Evolutionary conservation across 306 rosid genomes (phyloP), one percentile per base, ranked within the genome.

Genomic region (Dryas octopetala): DNA sequence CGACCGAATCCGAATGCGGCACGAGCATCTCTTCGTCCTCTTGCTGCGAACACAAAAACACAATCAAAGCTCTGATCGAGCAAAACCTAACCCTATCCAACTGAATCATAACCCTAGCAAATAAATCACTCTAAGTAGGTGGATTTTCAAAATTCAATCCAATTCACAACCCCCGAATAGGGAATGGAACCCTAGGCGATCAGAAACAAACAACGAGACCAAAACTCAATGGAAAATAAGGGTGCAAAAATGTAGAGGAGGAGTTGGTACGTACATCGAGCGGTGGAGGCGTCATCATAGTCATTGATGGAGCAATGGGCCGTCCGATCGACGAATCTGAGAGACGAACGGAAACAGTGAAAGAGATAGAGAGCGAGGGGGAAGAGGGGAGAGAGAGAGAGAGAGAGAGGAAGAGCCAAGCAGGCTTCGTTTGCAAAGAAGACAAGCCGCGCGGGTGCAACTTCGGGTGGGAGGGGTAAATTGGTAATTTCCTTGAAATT

Each of bases 1-100:
- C 88, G 59, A 82, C 85, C 71, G 78, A 58, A 84, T 87, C 91
- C 50, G 88, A 75, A 62, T 77, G 86, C 62, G 88, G 91, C 76
- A 87, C 88, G n/a, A 84, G 86, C 88, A 87, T 84, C 81, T 79
- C 88, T 70, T 84, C 91, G 65, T 84, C 91, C 53, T 82, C 88
- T 80, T 84, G 91, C 86, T 87, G 85, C 82, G 46, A 74, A 73
- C 23, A 71, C 55, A 80, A 6, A 66, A 5, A 80, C 62, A 48
- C 73, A 87, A 82, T 79, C 79, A 79, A 79, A 81, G 66, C 83
- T 77, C 74, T 64, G 80, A 82, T 70, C 81, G 69, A 43, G 40
- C 46, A 77, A 77, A 86, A 78, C 84, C 78, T 62, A 78, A 83
- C 73, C 87, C 78, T 74, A 69, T 75, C 70, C 44, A 26, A 66